A percentile compares a stretch with the other conserved stretches of the same genome.
Conservation (phyloP, 306 rosid genomes). For the Casuarina equisetifolia region DNA sequence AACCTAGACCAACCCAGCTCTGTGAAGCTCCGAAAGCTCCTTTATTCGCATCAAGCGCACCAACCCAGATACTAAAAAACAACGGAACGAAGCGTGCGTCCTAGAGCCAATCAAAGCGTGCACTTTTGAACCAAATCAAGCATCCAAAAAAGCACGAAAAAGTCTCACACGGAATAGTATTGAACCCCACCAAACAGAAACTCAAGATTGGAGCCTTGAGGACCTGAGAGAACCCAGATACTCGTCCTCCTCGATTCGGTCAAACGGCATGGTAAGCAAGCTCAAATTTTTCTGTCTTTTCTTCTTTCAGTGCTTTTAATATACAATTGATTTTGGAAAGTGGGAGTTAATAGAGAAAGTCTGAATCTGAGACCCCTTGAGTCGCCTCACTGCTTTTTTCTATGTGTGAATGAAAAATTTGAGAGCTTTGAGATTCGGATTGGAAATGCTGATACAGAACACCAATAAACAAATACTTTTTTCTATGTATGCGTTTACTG, state of each 20-base stretch:
- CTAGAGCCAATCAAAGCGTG: conserved; percentile 33
- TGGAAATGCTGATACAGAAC: conserved; percentile 11
- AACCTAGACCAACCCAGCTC: conserved; percentile 35
- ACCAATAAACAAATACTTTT: background rate
- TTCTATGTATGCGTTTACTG: conserved; percentile 3
- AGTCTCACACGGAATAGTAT: background rate
- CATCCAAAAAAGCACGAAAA: conserved; percentile 36
- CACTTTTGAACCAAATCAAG: conserved; percentile 40
- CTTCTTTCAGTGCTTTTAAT: conserved; percentile 5
- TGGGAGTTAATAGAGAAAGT: conserved; percentile 22
- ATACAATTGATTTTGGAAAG: conserved; percentile 22
- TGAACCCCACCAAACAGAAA: conserved; percentile 11
- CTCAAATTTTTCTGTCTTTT: conserved; percentile 25
- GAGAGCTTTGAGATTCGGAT: conserved; percentile 43
- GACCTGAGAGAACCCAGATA: conserved; percentile 55
- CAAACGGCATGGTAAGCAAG: conserved; percentile 47
- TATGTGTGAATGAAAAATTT: conserved; percentile 15
- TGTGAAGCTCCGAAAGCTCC: conserved; percentile 33
- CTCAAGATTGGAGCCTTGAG: conserved; percentile 31
- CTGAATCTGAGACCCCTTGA: conserved; percentile 19
- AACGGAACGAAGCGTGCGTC: conserved; percentile 31
- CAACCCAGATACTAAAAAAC: conserved; percentile 26
- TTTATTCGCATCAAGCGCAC: conserved; percentile 25
- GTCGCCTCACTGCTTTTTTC: background rate
- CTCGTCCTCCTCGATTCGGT: conserved; percentile 54